phyloP scores from a whole-genome alignment of 2,329 filamentous ascomycete genomes.

The Phialophora chinensis region DNA sequence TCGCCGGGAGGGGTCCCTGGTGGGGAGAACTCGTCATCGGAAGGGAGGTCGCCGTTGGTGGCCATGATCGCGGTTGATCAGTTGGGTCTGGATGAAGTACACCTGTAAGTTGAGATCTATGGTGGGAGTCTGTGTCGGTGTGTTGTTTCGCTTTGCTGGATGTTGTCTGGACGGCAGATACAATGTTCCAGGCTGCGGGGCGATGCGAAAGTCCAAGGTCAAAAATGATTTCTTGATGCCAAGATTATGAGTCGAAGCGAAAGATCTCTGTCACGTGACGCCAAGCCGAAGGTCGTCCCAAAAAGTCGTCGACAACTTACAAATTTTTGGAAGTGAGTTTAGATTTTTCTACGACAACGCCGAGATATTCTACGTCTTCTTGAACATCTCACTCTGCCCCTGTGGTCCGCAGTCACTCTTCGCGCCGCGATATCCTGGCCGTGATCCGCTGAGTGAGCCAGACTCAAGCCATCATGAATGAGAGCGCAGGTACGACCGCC shows the following conservation, averaged over 20 bases:
- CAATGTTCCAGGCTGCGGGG: conserved; percentile 3
- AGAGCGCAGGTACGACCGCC: too few relatives aligned
- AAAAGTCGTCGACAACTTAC: too few relatives aligned
- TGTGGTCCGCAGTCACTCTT: too few relatives aligned
- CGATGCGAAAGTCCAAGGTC: not conserved
- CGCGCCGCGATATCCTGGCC: too few relatives aligned
- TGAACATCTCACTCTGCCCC: too few relatives aligned
- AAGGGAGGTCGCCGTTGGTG: conserved; percentile 49
- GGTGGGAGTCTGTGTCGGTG: not conserved
- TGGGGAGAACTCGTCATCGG: conserved; percentile 55
- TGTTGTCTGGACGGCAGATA: not conserved
- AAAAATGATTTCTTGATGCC: conserved; percentile 46
- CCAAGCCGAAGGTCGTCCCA: too few relatives aligned
- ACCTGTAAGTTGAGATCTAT: not conserved
- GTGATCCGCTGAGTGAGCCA: too few relatives aligned
- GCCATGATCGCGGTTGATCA: conserved; percentile 38
- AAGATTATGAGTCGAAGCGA: not conserved
- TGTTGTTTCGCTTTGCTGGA: not conserved
- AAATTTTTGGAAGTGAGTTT: too few relatives aligned
- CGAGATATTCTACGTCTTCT: too few relatives aligned
- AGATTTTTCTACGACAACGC: too few relatives aligned
- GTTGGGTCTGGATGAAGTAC: not conserved
- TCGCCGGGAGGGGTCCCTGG: conserved; percentile 58
- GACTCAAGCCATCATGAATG: too few relatives aligned
- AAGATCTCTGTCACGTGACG: too few relatives aligned